Percentiles rank a stretch among this genome's conserved stretches.
Conservation (phyloP, 345 rosid species). For the Eucalyptus virginea region DNA sequence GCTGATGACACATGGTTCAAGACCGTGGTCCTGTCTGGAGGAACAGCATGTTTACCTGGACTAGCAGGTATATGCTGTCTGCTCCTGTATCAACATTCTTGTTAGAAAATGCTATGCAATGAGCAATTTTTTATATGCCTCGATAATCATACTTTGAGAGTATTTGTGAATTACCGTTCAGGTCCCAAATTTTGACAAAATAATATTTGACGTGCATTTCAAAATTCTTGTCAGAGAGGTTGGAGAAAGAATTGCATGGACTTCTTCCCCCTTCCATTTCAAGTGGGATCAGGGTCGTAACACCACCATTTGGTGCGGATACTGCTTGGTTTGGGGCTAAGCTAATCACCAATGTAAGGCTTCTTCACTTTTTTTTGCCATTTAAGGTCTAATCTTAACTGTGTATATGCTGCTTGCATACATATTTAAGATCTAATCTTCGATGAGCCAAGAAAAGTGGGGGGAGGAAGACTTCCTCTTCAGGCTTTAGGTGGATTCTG, state of each 20-base stretch:
- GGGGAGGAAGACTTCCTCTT: background rate
- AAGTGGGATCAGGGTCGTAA: slow-evolving; percentile 55
- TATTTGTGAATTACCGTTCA: background rate
- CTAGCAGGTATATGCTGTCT: slow-evolving; percentile 36
- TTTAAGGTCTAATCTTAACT: background rate
- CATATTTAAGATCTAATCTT: background rate
- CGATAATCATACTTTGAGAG: background rate
- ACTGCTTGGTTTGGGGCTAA: slow-evolving; percentile 92
- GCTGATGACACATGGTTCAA: slow-evolving; percentile 81
- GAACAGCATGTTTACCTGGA: slow-evolving; percentile 80
- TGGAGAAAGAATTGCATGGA: slow-evolving; percentile 62
- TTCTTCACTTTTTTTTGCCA: background rate
- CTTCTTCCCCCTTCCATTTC: slow-evolving; percentile 40
- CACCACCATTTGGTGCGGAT: slow-evolving; percentile 67
- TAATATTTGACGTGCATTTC: background rate
- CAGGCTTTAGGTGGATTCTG: too few species aligned
- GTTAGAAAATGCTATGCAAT: background rate
- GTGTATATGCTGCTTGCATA: background rate
- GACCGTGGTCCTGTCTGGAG: slow-evolving; percentile 77
- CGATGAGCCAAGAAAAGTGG: background rate
- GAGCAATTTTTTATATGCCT: background rate
- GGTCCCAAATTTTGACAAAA: background rate
- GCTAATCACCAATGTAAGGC: slow-evolving; percentile 70
- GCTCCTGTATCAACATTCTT: background rate
- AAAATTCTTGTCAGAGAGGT: slow-evolving; percentile 40